Evolutionary conservation across 2,329 filamentous ascomycete genomes (phyloP), one percentile per base, ranked within the genome.

Genomic region (Trichoderma hamatum): DNA sequence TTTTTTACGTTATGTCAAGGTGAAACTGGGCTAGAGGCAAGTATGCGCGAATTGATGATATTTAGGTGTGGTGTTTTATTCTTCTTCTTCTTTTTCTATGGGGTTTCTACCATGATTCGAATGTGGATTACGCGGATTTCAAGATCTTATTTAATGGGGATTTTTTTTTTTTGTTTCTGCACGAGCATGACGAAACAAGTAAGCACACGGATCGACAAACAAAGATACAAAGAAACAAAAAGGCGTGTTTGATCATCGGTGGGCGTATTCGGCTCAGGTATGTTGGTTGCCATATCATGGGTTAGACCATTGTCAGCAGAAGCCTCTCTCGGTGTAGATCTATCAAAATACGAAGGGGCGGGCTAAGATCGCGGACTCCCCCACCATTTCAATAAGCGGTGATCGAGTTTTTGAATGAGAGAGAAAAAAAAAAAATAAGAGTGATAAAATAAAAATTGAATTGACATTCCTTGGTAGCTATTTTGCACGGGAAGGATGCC

Each of bases 321-420:
- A 64, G 26, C 16, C 28, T 64, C 9, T 54, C 14, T 64, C 61
- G 46, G 60, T 30, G 60, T 63, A 63, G 30, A 63, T 63, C 43
- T 63, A 52, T 30, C 46, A 49, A 43, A n/a, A 24, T 36, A 5
- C 21, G 24, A 13, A 64, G 39, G 21, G 32, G 49, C 34, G 9
- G 19, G 39, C 16, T 43, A 43, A 21, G 34, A 32, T 21, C 39
- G 28, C 16, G 19, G 39, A 30, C 52, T 21, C 43, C 59, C 10
- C 30, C 52, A 9, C 43, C 59, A 9, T 24, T 34, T 39, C 61
- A 28, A 19, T 43, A 19, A 43, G 19, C n/a, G 16, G 24, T 34
- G 61, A n/a, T 34, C n/a, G 49, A 55, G 32, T 5, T 21, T 55
- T 28, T 10, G 5, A n/a, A 7, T 0, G 10, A 9, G 1, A 19